Percentiles rank a stretch among this genome's conserved stretches.
These are phyloP conservation scores for Umbelopsis vinacea DNA, from an alignment of 192 early-diverging fungal genomes.

Conservation along the genomic window DNA sequence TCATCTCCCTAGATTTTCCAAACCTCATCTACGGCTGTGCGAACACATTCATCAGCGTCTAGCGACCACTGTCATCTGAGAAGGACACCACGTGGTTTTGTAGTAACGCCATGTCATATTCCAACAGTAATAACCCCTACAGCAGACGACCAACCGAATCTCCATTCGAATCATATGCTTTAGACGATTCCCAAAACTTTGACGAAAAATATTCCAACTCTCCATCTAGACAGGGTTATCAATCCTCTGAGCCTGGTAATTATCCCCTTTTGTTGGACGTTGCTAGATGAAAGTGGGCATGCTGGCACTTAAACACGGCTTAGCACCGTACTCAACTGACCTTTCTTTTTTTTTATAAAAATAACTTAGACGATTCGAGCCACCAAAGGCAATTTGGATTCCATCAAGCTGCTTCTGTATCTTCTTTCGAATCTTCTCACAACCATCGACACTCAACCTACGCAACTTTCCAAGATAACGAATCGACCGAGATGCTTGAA, in stretches of 20 bases:
- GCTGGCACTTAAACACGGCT: background rate
- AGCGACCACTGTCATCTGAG: background rate
- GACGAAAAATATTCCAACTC: conserved; percentile 10
- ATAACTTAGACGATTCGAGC: background rate
- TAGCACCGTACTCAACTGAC: background rate
- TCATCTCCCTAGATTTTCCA: no score
- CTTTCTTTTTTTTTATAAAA: background rate
- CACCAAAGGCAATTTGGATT: background rate
- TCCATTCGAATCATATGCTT: conserved; percentile 1
- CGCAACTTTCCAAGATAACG: conserved; percentile 19
- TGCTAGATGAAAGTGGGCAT: background rate
- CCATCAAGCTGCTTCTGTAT: background rate
- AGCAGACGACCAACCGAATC: background rate
- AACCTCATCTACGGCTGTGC: background rate
- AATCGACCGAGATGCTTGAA: conserved; percentile 18
- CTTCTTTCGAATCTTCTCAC: conserved; percentile 17
- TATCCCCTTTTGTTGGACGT: background rate
- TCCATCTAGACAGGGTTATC: conserved; percentile 11
- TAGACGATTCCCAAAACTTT: conserved; percentile 5
- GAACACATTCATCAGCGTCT: background rate
- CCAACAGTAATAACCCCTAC: conserved; percentile 14
- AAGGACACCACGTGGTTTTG: conserved; percentile 3
- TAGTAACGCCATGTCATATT: conserved; percentile 10
- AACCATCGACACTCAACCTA: conserved; percentile 18
- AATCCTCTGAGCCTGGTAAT: conserved; percentile 4